These are phyloP conservation scores for Heterobasidion occidentale DNA, from an alignment of 1,284 basidiomycete genomes.

Conservation along the genomic window DNA sequence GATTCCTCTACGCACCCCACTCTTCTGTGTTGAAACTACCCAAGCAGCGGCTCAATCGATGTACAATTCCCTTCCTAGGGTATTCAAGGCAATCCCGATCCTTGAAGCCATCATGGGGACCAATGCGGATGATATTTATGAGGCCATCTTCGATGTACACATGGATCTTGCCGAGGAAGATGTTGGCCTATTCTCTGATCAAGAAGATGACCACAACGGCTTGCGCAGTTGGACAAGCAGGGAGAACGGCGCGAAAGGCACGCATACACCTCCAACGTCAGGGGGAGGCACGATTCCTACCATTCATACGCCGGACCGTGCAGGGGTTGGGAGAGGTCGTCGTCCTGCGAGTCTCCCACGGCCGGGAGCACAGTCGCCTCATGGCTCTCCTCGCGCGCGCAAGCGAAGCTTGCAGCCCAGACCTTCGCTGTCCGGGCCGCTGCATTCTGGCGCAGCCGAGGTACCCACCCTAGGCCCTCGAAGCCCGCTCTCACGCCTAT, in stretches of 20 bases:
- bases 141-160: conserved; percentile 72
- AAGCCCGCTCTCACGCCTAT: conserved; percentile 52
- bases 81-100: conserved; percentile 63
- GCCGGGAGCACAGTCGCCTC: neutral
- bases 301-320: conserved; percentile 3
- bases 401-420: conserved; percentile 12
- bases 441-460: conserved; percentile 17
- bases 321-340: neutral
- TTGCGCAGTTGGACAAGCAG: conserved; percentile 12
- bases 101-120: conserved; percentile 67
- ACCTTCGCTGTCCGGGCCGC: conserved; percentile 16
- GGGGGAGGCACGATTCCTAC: neutral
- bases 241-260: conserved; percentile 16
- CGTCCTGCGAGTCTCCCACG: conserved; percentile 10
- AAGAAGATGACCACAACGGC: conserved; percentile 31
- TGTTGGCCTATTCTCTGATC: conserved; percentile 27
- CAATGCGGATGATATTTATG: conserved; percentile 54
- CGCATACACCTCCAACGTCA: conserved; percentile 7
- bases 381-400: conserved; percentile 7
- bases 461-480: conserved; percentile 20
- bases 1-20: conserved; percentile 48
- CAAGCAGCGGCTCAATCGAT: conserved; percentile 45
- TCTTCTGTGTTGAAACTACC: conserved; percentile 35
- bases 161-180: conserved; percentile 31
- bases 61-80: conserved; percentile 58